phyloP scores from a whole-genome alignment of 1,284 basidiomycete species.

The Papiliotrema laurentii region DNA sequence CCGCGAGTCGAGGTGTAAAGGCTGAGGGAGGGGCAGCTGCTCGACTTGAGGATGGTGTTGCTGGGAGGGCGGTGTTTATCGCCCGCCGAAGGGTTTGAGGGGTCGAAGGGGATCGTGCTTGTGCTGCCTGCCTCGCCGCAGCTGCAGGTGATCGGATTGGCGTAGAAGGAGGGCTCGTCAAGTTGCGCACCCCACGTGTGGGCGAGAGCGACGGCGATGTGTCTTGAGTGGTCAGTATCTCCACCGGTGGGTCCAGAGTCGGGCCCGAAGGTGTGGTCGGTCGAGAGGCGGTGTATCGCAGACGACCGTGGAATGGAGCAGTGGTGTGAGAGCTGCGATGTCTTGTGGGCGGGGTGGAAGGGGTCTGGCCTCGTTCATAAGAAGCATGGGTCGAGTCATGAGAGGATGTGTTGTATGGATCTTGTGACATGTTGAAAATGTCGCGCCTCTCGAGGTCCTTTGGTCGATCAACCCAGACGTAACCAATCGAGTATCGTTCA shows the following conservation, averaged over 20 bases:
- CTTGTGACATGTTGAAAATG: background rate
- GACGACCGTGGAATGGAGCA: background rate
- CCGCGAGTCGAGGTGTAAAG: conserved; percentile 9
- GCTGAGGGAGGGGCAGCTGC: conserved; percentile 17
- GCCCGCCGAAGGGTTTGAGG: conserved; percentile 16
- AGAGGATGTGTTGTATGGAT: background rate
- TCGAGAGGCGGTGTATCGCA: conserved; percentile 6
- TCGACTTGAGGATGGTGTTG: conserved; percentile 14
- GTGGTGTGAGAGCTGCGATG: background rate
- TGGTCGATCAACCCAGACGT: background rate
- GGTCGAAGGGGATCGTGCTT: background rate
- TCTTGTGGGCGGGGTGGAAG: background rate
- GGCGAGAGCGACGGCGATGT: conserved; percentile 4
- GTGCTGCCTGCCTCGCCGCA: background rate
- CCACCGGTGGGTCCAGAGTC: background rate
- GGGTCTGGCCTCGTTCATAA: background rate
- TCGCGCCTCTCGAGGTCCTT: too few species aligned
- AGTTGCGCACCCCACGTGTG: too few species aligned
- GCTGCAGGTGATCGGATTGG: background rate
- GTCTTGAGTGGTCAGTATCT: background rate
- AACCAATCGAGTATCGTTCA: background rate
- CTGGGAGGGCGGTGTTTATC: conserved; percentile 23
- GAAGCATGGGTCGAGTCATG: too few species aligned
- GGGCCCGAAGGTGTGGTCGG: conserved; percentile 5
- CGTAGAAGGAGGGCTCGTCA: background rate